A percentile compares a stretch with the other conserved stretches of the same genome.
Evolutionary conservation across 1,284 basidiomycete species (phyloP).

Genomic region (Ceratobasidium sp.): DNA sequence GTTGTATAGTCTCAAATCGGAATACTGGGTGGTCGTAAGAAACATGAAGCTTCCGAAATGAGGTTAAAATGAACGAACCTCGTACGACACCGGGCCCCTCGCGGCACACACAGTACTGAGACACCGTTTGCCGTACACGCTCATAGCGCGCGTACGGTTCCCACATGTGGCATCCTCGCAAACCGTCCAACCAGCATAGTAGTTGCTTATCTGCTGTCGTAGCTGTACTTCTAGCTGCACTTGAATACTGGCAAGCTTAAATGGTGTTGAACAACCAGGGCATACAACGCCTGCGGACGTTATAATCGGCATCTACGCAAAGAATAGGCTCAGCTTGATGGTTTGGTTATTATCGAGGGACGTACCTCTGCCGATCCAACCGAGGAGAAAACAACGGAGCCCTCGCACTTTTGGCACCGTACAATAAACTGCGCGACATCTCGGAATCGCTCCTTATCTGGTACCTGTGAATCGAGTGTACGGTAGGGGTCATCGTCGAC

Average conservation of each 20-base stretch:
- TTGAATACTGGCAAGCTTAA: slow-evolving; percentile 76
- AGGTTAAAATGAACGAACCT: slow-evolving; percentile 67
- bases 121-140: slow-evolving; percentile 90
- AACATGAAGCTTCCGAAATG: slow-evolving; percentile 5
- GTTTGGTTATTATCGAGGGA: slow-evolving; percentile 8
- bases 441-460: slow-evolving; percentile 89
- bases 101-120: slow-evolving; percentile 71
- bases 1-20: slow-evolving; percentile 86
- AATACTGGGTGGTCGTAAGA: slow-evolving; percentile 70
- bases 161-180: slow-evolving; percentile 92
- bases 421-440: slow-evolving; percentile 78
- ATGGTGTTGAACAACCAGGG: slow-evolving; percentile 68
- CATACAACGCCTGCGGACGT: slow-evolving; percentile 67
- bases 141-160: slow-evolving; percentile 88
- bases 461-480: slow-evolving; percentile 90
- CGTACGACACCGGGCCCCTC: slow-evolving; percentile 76
- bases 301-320: slow-evolving; percentile 52
- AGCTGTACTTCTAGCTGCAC: slow-evolving; percentile 91
- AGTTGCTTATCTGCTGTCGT: slow-evolving; percentile 79
- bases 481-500: slow-evolving; percentile 79
- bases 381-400: slow-evolving; percentile 73
- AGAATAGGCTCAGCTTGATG: slow-evolving; percentile 56
- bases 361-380: slow-evolving; percentile 75
- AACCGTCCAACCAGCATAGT: slow-evolving; percentile 91
- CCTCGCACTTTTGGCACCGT: slow-evolving; percentile 81